phyloP scores from a whole-genome alignment of 106 monocot genomes.

The Dioscorea dumetorum region DNA sequence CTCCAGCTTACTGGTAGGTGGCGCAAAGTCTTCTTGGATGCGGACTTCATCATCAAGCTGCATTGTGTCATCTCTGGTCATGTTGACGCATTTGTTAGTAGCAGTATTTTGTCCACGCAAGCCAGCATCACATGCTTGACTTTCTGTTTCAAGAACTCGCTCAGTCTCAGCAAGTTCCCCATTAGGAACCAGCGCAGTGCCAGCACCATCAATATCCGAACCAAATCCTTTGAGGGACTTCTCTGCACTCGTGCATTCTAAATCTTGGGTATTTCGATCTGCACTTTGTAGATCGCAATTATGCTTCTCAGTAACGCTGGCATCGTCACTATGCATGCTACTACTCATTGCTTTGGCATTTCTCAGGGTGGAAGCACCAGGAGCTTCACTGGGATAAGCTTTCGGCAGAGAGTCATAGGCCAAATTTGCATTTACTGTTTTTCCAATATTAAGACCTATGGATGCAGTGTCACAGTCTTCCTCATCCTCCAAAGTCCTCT shows the following conservation, averaged over 20 bases:
- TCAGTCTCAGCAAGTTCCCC: conserved; percentile 44
- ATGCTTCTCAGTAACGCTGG: conserved; percentile 47
- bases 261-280: conserved; percentile 59
- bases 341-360: conserved; percentile 1
- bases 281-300: conserved; percentile 34
- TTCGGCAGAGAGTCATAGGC: background rate
- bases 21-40: conserved; percentile 21
- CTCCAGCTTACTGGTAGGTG: background rate
- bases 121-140: conserved; percentile 21
- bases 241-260: conserved; percentile 57
- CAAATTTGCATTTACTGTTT: conserved; percentile 1
- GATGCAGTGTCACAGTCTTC: conserved; percentile 64
- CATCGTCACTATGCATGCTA: conserved; percentile 18
- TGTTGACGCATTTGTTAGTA: conserved; percentile 33
- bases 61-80: conserved; percentile 47
- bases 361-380: conserved; percentile 27
- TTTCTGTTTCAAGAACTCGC: conserved; percentile 57
- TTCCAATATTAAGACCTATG: conserved; percentile 22
- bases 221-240: conserved; percentile 28
- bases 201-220: conserved; percentile 40
- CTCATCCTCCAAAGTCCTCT: conserved; percentile 86
- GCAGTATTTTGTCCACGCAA: conserved; percentile 8
- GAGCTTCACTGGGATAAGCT: conserved; percentile 15
- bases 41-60: conserved; percentile 48
- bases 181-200: conserved; percentile 28